Percentiles rank a stretch among this genome's conserved stretches.
Conservation (phyloP, 805 yeast species). For the Metschnikowia matae region DNA sequence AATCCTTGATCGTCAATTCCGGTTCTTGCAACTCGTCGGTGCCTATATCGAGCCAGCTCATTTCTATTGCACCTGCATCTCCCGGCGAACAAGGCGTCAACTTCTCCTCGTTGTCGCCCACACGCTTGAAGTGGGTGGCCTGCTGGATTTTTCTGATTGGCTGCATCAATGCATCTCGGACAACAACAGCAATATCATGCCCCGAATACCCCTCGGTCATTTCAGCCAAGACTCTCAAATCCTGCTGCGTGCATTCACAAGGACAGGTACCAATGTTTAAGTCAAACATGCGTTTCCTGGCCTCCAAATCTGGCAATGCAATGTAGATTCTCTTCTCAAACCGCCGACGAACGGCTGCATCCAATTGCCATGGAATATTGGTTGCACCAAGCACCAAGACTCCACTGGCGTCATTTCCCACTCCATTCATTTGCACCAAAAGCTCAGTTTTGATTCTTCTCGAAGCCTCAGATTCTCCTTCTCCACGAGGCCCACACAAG, state of each 20-base stretch:
- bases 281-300: conserved; percentile 90
- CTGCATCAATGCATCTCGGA: conserved; percentile 96
- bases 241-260: conserved; percentile 67
- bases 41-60: conserved; percentile 90
- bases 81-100: conserved; percentile 97
- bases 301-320: conserved; percentile 90
- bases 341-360: conserved; percentile 94
- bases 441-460: conserved; percentile 94
- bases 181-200: conserved; percentile 94
- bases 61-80: conserved; percentile 77
- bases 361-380: conserved; percentile 98
- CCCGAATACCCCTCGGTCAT: conserved; percentile 98
- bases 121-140: conserved; percentile 89
- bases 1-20: conserved; percentile 82
- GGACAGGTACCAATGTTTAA: conserved; percentile 89
- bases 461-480: conserved; percentile 94
- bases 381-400: conserved; percentile 96
- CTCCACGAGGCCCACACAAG: conserved; percentile 95
- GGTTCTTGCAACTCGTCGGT: conserved; percentile 91
- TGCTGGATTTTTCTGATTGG: conserved; percentile 93
- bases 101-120: conserved; percentile 43
- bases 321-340: conserved; percentile 94
- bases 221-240: conserved; percentile 73
- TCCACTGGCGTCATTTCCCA: conserved; percentile 90
- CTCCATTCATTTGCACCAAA: conserved; percentile 98